Evolutionary conservation across 495 filamentous ascomycete species (phyloP), one percentile per base, ranked within the genome.

Genomic region (Hypoxylon fragiforme): DNA sequence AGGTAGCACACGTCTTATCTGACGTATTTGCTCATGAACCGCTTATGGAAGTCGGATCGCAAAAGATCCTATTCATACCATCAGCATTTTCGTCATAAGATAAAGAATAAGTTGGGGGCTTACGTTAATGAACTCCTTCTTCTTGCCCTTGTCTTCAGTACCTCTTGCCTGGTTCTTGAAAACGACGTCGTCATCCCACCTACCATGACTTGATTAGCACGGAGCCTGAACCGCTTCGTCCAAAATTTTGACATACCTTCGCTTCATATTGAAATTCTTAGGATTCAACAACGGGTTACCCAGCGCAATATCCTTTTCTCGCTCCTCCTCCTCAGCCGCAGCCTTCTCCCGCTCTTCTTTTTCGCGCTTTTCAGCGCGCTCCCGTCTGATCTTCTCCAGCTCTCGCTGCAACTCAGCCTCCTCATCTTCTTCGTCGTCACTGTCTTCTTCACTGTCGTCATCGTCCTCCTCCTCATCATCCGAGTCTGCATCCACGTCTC

Each of bases 111-210:
- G 26, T 9, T 3, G 7, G 26, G 15, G 9, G 72, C 84, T 68
- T 73, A 90, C 87, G 65, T 98, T 98, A 66, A 98, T 90, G 77
- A 97, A 98, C 73, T 96, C 91, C 73, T 91, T 95, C 71, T 83
- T 86, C 74, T 92, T 91, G 39, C 80, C 78, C 73, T 87, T 90
- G 47, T 95, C 91, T 63, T 96, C 94, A 7, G 91, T 96, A 2
- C 94, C 94, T 37, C 95, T 82, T 24, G 92, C 94, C 71, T 97
- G 94, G 71, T 98, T 98, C 77, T 95, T 96, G 74, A 98, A 98
- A 13, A 98, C 91, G n/a, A 98, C 94, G 74, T 98, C 94, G 54
- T 98, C 94, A 60, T 98, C 94, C 94, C 94, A 98, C 65, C 91
- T 82, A 18, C 66, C 65, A 60, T 69, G 15, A 20, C 69, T 34